Conservation (phyloP, 257 asterid species). For the Echites panduratus region DNA sequence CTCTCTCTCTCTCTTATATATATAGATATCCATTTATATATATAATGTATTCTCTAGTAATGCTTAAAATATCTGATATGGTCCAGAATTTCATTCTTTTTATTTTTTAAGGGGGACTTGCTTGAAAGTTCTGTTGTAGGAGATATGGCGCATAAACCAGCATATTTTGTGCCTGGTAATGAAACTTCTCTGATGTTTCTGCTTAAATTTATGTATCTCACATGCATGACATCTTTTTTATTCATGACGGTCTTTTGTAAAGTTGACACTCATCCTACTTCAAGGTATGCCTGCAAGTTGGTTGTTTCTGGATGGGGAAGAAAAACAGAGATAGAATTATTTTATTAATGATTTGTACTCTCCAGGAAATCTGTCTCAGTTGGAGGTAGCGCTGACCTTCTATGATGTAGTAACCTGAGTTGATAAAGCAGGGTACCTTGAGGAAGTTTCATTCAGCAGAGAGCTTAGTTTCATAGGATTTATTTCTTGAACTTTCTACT, state of each 20-base stretch:
- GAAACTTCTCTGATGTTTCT: neutral
- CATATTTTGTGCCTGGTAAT: slow-evolving; percentile 98
- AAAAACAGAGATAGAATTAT: neutral
- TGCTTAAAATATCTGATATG: slow-evolving; percentile 39
- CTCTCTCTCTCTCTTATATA: no score
- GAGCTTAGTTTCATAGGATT: neutral
- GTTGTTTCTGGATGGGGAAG: neutral
- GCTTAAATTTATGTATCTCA: slow-evolving; percentile 1
- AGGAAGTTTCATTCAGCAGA: neutral
- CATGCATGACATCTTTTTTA: neutral
- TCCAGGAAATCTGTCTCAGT: neutral
- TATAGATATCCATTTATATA: no score
- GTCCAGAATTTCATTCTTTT: slow-evolving; percentile 50
- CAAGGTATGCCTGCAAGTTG: neutral
- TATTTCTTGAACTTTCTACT: neutral
- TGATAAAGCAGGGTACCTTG: neutral
- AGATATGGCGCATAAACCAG: slow-evolving; percentile 95
- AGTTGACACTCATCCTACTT: neutral
- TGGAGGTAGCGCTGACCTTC: neutral
- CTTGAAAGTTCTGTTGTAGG: slow-evolving; percentile 84
- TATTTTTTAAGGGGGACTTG: slow-evolving; percentile 87
- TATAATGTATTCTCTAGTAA: slow-evolving; percentile 23
- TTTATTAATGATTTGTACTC: neutral
- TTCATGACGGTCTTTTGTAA: neutral
- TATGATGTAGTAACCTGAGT: neutral